Conservation (phyloP, 352 stramenopile genomes). For the Phytophthora aleatoria region DNA sequence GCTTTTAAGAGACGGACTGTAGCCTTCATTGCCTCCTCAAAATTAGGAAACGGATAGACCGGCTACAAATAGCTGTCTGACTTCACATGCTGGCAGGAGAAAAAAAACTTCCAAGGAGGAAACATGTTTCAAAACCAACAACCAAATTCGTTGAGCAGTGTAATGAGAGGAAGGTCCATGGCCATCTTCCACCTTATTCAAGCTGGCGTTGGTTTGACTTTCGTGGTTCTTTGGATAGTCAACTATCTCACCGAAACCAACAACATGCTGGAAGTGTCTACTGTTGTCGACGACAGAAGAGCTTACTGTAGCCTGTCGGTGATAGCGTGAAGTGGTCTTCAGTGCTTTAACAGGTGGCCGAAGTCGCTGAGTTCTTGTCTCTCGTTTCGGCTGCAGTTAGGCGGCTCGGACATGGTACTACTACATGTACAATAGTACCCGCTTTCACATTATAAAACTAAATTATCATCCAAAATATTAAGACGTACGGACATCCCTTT, state of each 20-base stretch:
- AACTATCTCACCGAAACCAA: constrained; percentile 1
- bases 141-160: neutral
- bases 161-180: neutral
- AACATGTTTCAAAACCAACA: neutral
- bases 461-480: neutral
- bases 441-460: too few relatives aligned
- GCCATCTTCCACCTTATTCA: neutral
- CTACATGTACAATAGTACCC: too few relatives aligned
- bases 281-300: neutral
- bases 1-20: neutral
- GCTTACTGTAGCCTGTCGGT: neutral
- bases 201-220: constrained; percentile 1
- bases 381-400: neutral
- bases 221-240: neutral
- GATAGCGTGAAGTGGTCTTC: neutral
- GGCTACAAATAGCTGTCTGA: constrained; percentile 2
- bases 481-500: constrained; percentile 15
- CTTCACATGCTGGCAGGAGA: neutral
- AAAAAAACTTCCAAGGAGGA: constrained; percentile 8
- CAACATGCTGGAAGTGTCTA: neutral
- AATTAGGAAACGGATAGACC: constrained; percentile 12
- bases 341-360: neutral
- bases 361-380: neutral
- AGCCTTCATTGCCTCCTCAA: neutral
- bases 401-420: too few relatives aligned